Conservation (phyloP, 768 basidiomycete genomes). For the Lactarius quietus region DNA sequence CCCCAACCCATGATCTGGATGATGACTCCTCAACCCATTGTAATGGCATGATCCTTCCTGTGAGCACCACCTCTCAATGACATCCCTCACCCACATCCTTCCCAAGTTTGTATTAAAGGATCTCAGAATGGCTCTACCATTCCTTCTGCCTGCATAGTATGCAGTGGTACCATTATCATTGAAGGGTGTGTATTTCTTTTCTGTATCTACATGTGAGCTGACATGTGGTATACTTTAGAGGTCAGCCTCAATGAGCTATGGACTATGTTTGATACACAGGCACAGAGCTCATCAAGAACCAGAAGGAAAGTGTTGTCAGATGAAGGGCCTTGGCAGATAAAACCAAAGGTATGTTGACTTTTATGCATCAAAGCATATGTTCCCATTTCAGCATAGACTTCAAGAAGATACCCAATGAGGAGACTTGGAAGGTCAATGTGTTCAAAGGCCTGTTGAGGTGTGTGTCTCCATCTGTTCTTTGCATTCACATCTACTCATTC, state of each 20-base stretch:
- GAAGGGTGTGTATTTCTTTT: constrained; percentile 55
- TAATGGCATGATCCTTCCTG: no score
- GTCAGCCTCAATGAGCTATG: constrained; percentile 89
- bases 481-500: constrained; percentile 1
- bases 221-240: constrained; percentile 42
- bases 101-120: no score
- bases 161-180: no score
- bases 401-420: constrained; percentile 89
- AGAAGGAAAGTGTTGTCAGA: constrained; percentile 94
- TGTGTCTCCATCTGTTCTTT: constrained; percentile 33
- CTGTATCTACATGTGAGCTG: neutral
- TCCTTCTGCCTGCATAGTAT: no score
- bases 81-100: no score
- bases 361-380: neutral
- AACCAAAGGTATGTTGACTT: constrained; percentile 69
- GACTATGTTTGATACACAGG: constrained; percentile 91
- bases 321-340: constrained; percentile 92
- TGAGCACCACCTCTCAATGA: no score
- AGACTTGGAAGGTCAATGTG: constrained; percentile 78
- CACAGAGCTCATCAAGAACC: constrained; percentile 94
- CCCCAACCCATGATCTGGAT: no score
- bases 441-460: constrained; percentile 92
- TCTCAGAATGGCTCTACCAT: no score
- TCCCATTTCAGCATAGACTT: constrained; percentile 62
- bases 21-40: no score